Percentiles rank a stretch among this genome's conserved stretches.
These are phyloP conservation scores for Mimosa bimucronata DNA, from an alignment of 306 rosid genomes.

Conservation along the genomic window DNA sequence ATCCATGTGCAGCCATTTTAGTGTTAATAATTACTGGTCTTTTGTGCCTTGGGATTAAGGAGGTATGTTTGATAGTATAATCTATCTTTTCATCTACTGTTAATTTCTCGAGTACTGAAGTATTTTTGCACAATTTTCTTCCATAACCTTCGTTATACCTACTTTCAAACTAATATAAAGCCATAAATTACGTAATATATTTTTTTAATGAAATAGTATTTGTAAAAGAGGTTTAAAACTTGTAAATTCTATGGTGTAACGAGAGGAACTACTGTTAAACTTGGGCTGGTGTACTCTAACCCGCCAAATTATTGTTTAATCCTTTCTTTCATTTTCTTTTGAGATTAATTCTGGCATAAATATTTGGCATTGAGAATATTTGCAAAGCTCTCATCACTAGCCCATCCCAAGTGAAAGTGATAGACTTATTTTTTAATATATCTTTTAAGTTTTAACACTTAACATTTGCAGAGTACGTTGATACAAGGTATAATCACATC, in stretches of 20 bases:
- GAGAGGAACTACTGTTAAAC: constrained; percentile 1
- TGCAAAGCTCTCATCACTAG: not conserved
- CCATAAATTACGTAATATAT: not conserved
- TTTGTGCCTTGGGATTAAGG: constrained; percentile 86
- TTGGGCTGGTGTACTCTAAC: not conserved
- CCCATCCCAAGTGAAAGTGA: not conserved
- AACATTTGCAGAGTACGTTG: constrained; percentile 71
- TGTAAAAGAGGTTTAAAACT: not conserved
- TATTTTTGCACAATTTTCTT: not conserved
- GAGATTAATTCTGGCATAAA: not conserved
- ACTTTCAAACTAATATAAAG: not conserved
- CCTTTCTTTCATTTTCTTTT: not conserved
- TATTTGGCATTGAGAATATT: not conserved
- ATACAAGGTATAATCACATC: constrained; percentile 75
- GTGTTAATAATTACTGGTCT: constrained; percentile 78
- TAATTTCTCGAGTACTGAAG: not conserved
- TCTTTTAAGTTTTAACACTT: not conserved
- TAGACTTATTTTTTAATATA: not conserved
- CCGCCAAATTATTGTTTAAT: not conserved
- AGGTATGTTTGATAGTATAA: constrained; percentile 55
- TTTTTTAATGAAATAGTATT: not conserved
- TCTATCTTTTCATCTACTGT: constrained; percentile 8
- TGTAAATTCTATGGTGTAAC: not conserved
- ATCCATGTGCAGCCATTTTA: constrained; percentile 89
- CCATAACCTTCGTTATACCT: not conserved